These are phyloP conservation scores for Chionographis japonica DNA, from an alignment of 106 monocot species.

Conservation along the genomic window DNA sequence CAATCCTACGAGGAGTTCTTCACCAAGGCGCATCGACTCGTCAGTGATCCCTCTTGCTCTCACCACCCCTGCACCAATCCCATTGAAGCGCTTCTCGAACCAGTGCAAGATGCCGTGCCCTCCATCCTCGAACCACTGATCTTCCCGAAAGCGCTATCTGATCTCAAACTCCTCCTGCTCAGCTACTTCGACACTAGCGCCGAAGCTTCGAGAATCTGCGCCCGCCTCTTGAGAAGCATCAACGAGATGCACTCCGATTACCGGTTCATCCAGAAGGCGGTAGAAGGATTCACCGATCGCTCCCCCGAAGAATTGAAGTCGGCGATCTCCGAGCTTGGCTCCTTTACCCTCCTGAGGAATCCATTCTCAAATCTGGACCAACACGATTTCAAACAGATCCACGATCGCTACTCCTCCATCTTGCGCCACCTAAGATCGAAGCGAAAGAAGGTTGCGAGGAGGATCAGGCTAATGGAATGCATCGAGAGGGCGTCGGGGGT, in stretches of 20 bases:
- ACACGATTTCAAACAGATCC: slow-evolving; percentile 15
- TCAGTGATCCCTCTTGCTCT: neutral
- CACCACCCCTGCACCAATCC: neutral
- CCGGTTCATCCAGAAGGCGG: slow-evolving; percentile 8
- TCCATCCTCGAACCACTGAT: slow-evolving; percentile 14
- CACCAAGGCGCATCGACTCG: slow-evolving; percentile 11
- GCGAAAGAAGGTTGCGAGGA: slow-evolving; percentile 15
- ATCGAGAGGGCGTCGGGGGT: slow-evolving; percentile 11
- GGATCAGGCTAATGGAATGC: slow-evolving; percentile 10
- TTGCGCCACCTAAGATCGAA: slow-evolving; percentile 9
- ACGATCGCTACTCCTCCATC: neutral
- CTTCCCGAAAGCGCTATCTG: neutral
- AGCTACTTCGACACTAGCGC: slow-evolving; percentile 23
- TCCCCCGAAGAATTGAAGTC: slow-evolving; percentile 6
- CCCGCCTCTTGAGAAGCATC: slow-evolving; percentile 18
- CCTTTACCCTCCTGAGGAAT: slow-evolving; percentile 5
- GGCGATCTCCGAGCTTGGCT: slow-evolving; percentile 13
- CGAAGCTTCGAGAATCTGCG: slow-evolving; percentile 15
- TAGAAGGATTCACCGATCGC: neutral
- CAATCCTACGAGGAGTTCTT: slow-evolving; percentile 18
- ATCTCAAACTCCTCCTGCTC: slow-evolving; percentile 14
- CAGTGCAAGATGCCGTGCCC: slow-evolving; percentile 14
- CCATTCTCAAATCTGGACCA: slow-evolving; percentile 14
- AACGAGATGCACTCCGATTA: slow-evolving; percentile 10
- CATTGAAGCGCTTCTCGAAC: slow-evolving; percentile 10